A percentile compares a stretch with the other conserved stretches of the same genome.
Evolutionary conservation across 306 rosid genomes (phyloP).

Genomic region (Rosa multiflora): DNA sequence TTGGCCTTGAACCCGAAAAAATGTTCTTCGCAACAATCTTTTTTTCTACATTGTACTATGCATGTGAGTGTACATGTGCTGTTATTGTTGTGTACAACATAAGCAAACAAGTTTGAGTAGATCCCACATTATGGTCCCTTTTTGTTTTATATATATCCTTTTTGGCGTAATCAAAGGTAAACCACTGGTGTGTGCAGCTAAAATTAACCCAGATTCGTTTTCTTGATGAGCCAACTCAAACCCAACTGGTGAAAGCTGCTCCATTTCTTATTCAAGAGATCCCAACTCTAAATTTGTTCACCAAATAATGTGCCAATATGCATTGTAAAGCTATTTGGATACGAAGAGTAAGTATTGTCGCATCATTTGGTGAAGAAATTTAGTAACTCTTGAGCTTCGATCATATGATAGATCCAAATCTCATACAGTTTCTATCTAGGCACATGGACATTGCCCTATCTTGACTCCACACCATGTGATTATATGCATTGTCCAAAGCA

Average conservation of each 20-base stretch:
- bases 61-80: slow-evolving; percentile 2
- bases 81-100: background rate
- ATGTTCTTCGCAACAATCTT: background rate
- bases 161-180: background rate
- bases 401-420: slow-evolving; percentile 6
- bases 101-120: slow-evolving; percentile 11
- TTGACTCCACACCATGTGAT: background rate
- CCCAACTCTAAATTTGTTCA: background rate
- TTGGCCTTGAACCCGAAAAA: background rate
- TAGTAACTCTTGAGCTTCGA: background rate
- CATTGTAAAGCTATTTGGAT: background rate
- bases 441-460: slow-evolving; percentile 16
- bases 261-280: background rate
- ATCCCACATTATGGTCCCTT: slow-evolving; percentile 2
- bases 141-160: background rate
- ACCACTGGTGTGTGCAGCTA: background rate
- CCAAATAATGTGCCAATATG: background rate
- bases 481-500: background rate
- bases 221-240: background rate
- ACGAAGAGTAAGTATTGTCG: background rate
- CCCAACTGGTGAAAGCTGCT: background rate
- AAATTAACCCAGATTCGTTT: background rate
- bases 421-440: slow-evolving; percentile 21
- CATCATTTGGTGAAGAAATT: background rate
- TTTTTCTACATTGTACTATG: background rate